Evolutionary conservation across 306 rosid species (phyloP).

Genomic region (Vicia villosa): DNA sequence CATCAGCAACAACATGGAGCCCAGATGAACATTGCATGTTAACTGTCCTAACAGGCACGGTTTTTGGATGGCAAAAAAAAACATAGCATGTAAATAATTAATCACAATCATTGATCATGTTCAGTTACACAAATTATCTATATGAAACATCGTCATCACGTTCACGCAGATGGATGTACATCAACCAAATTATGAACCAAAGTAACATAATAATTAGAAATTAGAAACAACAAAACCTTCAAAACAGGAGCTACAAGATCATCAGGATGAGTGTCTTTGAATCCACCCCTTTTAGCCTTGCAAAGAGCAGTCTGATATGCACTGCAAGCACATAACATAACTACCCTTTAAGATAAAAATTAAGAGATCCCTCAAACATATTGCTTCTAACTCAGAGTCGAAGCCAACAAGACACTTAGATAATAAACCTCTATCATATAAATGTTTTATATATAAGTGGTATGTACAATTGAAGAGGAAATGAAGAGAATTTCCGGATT

Average conservation of each 20-base stretch:
- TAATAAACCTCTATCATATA: not conserved
- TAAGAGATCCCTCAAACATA: not conserved
- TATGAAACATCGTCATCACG: slow-evolving; percentile 25
- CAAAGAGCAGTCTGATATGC: no score
- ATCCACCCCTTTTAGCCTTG: no score
- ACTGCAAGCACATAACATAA: slow-evolving; percentile 42
- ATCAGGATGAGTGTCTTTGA: slow-evolving; percentile 81
- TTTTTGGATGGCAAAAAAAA: slow-evolving; percentile 50
- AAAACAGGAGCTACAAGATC: slow-evolving; percentile 95
- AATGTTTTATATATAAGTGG: not conserved
- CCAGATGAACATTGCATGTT: slow-evolving; percentile 98
- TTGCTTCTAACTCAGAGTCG: not conserved
- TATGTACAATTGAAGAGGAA: not conserved
- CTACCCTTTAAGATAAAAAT: not conserved
- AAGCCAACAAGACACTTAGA: not conserved
- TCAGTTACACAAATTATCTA: not conserved
- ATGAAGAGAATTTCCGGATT: not conserved
- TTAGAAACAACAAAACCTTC: slow-evolving; percentile 55
- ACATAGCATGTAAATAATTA: slow-evolving; percentile 17
- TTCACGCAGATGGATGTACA: not conserved
- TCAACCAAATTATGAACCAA: not conserved
- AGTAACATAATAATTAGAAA: slow-evolving; percentile 1
- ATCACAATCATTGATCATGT: not conserved
- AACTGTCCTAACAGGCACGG: slow-evolving; percentile 89
- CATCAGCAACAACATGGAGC: slow-evolving; percentile 98